Percentiles rank a stretch among this genome's conserved stretches.
Conservation (phyloP, 2,329 filamentous ascomycete genomes). For the Alternaria brassicae region DNA sequence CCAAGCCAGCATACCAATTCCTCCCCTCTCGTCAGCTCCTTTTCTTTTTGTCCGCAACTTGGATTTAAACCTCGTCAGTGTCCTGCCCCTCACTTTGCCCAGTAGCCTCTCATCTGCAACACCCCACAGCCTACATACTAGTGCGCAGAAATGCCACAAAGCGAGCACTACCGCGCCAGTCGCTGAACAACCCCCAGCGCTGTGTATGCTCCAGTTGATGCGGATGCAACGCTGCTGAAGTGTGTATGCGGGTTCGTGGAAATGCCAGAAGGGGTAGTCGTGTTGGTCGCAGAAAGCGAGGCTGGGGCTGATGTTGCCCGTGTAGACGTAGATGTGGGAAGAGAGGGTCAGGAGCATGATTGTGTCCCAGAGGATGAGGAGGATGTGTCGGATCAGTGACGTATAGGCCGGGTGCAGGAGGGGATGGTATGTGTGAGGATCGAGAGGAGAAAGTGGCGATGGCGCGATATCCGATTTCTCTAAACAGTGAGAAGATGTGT, state of each 20-base stretch:
- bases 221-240: constrained; percentile 3
- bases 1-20: background rate
- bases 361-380: background rate
- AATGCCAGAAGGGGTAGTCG: background rate
- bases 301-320: background rate
- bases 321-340: background rate
- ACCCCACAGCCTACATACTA: background rate
- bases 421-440: background rate
- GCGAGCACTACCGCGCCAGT: constrained; percentile 3
- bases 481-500: background rate
- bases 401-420: background rate
- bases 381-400: background rate
- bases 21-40: rapidly evolving
- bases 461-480: background rate
- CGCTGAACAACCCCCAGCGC: constrained; percentile 5
- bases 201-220: constrained; percentile 4
- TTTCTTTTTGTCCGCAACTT: background rate
- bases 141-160: background rate
- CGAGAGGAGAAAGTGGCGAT: background rate
- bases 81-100: background rate
- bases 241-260: background rate
- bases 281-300: background rate
- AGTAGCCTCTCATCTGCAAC: background rate
- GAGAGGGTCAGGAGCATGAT: background rate
- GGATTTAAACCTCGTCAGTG: no score